Base-by-base conservation (phyloP, 129 eudicot genomes). In the Centaurea solstitialis region DNA sequence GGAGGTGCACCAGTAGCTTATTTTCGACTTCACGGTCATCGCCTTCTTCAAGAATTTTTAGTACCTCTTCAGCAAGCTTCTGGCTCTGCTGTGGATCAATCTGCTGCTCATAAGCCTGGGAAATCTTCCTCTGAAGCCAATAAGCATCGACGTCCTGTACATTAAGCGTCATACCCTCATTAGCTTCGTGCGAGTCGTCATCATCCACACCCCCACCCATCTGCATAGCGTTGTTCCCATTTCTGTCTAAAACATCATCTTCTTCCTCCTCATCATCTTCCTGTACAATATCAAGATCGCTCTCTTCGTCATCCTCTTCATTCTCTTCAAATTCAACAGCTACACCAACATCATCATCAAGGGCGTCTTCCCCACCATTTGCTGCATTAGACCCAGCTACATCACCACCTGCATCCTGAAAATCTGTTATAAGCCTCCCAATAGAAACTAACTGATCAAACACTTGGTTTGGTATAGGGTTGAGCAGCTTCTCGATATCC, bases 241-340 rank as follows among this genome's bases (percentile, higher is more conserved):
- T 79, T 7, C 85, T 77, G 43, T 94, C 98, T 69, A 86, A 30
- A 65, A 83, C 81, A 83, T 92, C 98, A 72, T 91, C 97, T 6
- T 92, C 98, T 12, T 94, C 97, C 23, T 94, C 97, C 59, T 94
- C 98, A 7, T 90, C 94, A 38, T 88, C 95, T 37, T 94, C 98
- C 61, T 85, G 94, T 35, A 92, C 94, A 85, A 90, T 79, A 83
- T 92, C 98, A 75, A 87, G 90, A 80, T 94, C 96, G 78, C 89
- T 87, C 81, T 92, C 96, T 37, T 92, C 97, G 17, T 94, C 96
- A 23, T 94, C 98, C 81, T 94, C 98, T 66, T 94, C 97, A 67
- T 94, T 92, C 89, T 92, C 97, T 83, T 94, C 97, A 85, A 92
- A 94, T 83, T 94, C 98, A 73, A 94, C 97, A 2, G 97, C 98